These are phyloP conservation scores for Stylonectria norvegica DNA, from an alignment of 2,329 filamentous ascomycete genomes.

Conservation along the genomic window DNA sequence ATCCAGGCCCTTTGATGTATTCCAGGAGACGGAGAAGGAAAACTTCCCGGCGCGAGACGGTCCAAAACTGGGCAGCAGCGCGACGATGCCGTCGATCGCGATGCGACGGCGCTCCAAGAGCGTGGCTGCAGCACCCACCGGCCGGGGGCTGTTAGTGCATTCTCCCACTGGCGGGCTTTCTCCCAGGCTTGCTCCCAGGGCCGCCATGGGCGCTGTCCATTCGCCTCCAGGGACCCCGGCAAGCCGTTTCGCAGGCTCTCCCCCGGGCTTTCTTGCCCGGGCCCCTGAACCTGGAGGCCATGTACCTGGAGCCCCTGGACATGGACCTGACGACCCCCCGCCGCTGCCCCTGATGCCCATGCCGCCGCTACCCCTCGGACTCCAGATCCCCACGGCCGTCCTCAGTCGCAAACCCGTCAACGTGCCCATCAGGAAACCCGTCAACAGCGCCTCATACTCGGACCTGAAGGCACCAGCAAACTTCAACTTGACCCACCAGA, in stretches of 20 bases:
- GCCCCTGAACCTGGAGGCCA: slow-evolving; percentile 14
- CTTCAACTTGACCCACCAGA: slow-evolving; percentile 21
- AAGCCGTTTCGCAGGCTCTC: slow-evolving; percentile 7
- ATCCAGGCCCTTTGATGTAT: slow-evolving; percentile 30
- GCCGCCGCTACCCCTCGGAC: slow-evolving; percentile 11
- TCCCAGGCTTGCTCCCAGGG: slow-evolving; percentile 20
- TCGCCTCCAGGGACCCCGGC: background rate
- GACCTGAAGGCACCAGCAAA: slow-evolving; percentile 1
- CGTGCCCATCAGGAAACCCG: slow-evolving; percentile 16
- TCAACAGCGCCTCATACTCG: slow-evolving; percentile 2
- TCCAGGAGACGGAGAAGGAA: slow-evolving; percentile 5
- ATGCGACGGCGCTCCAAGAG: slow-evolving; percentile 27
- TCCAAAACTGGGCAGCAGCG: too few relatives aligned
- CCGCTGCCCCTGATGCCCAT: slow-evolving; percentile 24
- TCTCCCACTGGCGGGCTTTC: slow-evolving; percentile 16
- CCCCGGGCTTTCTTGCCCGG: too few relatives aligned
- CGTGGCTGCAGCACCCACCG: slow-evolving; percentile 5
- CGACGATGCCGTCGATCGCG: background rate
- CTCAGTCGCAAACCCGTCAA: slow-evolving; percentile 30
- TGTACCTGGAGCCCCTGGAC: slow-evolving; percentile 5
- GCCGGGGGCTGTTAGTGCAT: background rate
- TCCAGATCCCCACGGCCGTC: slow-evolving; percentile 22
- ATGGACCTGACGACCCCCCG: slow-evolving; percentile 16
- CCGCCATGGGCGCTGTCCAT: slow-evolving; percentile 15
- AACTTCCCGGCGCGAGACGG: too few relatives aligned